Base-by-base conservation (phyloP, 352 stramenopile genomes). In the Phytophthora hybrid region DNA sequence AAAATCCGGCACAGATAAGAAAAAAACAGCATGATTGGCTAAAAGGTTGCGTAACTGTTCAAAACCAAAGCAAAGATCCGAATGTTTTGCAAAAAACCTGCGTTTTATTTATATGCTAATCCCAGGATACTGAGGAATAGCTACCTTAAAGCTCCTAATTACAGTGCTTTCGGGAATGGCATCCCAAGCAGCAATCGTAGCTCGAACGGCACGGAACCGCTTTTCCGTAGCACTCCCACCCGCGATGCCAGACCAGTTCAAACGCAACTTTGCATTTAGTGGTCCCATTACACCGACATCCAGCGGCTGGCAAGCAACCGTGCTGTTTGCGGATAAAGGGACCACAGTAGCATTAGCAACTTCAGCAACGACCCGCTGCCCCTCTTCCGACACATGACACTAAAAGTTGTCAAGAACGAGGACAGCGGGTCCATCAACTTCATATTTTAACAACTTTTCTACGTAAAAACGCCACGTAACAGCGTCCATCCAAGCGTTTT, bases 241-340 rank as follows among this genome's bases (percentile, higher is more conserved):
- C 34, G 8, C 14, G 4, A 41, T 41, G 8, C 34, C 8, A 41
- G 4, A 41, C 34, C 34, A 14, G 34, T 14, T 41, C 23, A 10
- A 52, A n/a, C n/a, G 16, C 47, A 31, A 29, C 9, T 41, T 58
- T 52, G 10, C 23, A 34, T 69, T 56, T 4, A 72, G 44, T 16
- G 57, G 52, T 14, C 51, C 63, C 69, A 72, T 65, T 54, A 71
- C 69, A 13, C 57, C 61, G 3, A 76, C 69, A 54, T 72, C 69
- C n/a, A 72, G 51, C 26, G 71, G 59, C 21, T 77, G 54, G 29
- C 63, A 77, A 2, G 62, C 37, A 16, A 59, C 11, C 0, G 64
- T 70, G 13, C 44, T 69, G 55, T 73, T 77, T 1, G 71, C 8
- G 8, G 64, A 54, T 11, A 41, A 11, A 11, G 34, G 62, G 62